phyloP scores from a whole-genome alignment of 371 early-diverging fungal genomes.

The Mucor irregularis region DNA sequence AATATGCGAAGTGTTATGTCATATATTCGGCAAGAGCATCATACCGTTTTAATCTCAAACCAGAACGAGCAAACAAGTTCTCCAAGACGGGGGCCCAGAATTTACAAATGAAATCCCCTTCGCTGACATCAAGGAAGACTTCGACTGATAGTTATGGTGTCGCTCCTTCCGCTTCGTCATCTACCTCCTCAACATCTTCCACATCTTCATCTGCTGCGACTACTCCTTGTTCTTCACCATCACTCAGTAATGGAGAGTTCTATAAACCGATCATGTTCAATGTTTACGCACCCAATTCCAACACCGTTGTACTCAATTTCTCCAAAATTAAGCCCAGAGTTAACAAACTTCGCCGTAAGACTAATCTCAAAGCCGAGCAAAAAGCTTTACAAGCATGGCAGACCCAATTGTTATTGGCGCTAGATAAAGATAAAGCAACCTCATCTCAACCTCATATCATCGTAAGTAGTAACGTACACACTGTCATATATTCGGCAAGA shows the following conservation, averaged over 20 bases:
- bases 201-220: too few species aligned
- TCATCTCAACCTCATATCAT: not conserved
- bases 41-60: not conserved
- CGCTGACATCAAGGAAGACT: not conserved
- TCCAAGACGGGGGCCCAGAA: not conserved
- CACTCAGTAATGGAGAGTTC: not conserved
- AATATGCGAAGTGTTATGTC: too few species aligned
- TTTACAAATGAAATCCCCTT: constrained; percentile 1
- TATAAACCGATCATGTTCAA: not conserved
- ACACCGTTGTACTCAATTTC: constrained; percentile 14
- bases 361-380: constrained; percentile 22
- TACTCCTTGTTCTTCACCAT: not conserved
- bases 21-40: too few species aligned
- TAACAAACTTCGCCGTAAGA: constrained; percentile 13
- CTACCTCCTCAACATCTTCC: not conserved
- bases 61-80: not conserved
- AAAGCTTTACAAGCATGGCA: constrained; percentile 36
- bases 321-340: constrained; percentile 19
- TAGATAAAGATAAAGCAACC: not conserved
- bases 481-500: too few species aligned
- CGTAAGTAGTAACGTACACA: too few species aligned
- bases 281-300: constrained; percentile 10
- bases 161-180: not conserved
- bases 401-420: constrained; percentile 2
- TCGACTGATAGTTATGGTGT: not conserved